Evolutionary conservation across 1,284 basidiomycete species (phyloP).

Genomic region (Takashimella tepidaria): DNA sequence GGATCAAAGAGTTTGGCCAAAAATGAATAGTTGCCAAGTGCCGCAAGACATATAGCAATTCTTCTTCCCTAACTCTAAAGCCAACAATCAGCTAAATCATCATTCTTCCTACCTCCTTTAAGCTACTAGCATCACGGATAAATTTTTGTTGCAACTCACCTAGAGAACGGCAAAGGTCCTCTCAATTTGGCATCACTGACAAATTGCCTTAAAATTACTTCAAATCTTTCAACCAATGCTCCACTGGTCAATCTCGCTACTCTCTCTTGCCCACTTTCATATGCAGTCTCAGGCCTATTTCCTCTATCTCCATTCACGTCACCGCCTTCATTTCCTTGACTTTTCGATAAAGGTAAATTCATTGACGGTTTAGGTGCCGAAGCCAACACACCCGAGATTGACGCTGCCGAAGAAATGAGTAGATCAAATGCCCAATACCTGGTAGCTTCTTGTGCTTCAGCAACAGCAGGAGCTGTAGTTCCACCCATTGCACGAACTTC

Average conservation of each 20-base stretch:
- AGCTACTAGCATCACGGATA: conserved; percentile 57
- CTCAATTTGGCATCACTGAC: conserved; percentile 75
- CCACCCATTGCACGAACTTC: conserved; percentile 23
- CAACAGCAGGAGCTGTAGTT: conserved; percentile 36
- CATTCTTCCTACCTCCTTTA: neutral
- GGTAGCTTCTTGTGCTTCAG: conserved; percentile 72
- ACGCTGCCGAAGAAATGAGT: conserved; percentile 53
- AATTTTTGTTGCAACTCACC: conserved; percentile 50
- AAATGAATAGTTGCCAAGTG: conserved; percentile 66
- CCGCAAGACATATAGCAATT: conserved; percentile 74
- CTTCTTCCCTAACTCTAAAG: conserved; percentile 74
- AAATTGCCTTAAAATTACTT: conserved; percentile 62
- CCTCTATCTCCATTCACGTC: neutral
- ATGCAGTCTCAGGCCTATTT: neutral
- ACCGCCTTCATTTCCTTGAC: neutral
- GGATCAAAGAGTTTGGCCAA: conserved; percentile 51
- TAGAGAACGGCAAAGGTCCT: conserved; percentile 75
- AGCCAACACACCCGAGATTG: neutral
- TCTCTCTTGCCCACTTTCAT: conserved; percentile 4
- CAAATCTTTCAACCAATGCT: conserved; percentile 67
- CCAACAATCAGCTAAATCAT: too few relatives aligned
- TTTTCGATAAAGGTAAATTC: neutral
- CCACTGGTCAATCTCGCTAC: conserved; percentile 66
- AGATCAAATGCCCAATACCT: conserved; percentile 93
- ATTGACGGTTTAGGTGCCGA: neutral